Evolutionary conservation across 1,284 basidiomycete species (phyloP).

Genomic region (Ceratobasidium sp.): DNA sequence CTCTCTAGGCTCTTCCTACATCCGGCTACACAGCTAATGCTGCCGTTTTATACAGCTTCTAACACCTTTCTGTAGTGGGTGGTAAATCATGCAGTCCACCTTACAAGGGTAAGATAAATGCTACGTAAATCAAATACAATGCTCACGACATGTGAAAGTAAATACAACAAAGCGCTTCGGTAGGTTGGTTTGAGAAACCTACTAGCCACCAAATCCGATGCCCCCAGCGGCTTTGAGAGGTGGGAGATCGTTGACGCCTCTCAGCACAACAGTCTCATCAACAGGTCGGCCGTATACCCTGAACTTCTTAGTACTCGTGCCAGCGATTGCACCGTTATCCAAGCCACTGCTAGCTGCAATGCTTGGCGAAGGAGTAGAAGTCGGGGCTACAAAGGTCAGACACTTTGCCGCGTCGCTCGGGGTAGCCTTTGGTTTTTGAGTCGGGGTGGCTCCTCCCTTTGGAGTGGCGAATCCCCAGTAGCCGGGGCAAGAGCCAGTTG

Average conservation of each 20-base stretch:
- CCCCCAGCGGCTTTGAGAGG: constrained; percentile 21
- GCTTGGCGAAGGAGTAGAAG: constrained; percentile 21
- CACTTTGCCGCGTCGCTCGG: constrained; percentile 28
- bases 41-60: no score
- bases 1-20: no score
- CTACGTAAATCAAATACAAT: no score
- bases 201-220: constrained; percentile 15
- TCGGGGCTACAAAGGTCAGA: constrained; percentile 7
- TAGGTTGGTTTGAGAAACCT: no score
- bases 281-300: constrained; percentile 3
- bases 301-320: constrained; percentile 1
- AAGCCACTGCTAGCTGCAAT: constrained; percentile 11
- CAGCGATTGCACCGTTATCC: not conserved
- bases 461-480: constrained; percentile 32
- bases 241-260: constrained; percentile 22
- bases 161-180: no score
- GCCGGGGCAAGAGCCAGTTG: constrained; percentile 27
- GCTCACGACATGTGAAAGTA: no score
- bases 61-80: no score
- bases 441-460: constrained; percentile 16
- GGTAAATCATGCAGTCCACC: no score
- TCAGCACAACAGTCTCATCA: constrained; percentile 1
- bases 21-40: no score
- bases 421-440: constrained; percentile 24
- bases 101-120: no score